Base-by-base conservation (phyloP, 345 rosid genomes). In the Aurinia saxatilis region DNA sequence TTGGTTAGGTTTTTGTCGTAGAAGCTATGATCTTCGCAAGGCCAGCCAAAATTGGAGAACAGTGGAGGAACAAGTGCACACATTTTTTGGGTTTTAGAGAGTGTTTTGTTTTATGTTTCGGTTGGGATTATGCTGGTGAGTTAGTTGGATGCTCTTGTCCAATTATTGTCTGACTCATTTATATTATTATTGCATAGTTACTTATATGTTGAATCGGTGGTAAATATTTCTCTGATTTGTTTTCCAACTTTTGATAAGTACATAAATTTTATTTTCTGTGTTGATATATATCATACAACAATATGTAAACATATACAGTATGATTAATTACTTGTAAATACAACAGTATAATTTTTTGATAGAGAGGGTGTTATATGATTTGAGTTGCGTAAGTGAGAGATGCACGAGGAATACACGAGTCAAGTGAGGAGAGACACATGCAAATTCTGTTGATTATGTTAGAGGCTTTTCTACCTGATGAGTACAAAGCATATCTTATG, bases 21-120 rank as follows among this genome's bases (percentile, higher is more conserved):
- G 30, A 54, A 65, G 30, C 47, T 27, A 27, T 37, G 40, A 33
- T 66, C 71, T 53, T 46, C 63, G 21, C 9, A 38, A 34, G 69
- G 58, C 75, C 75, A 63, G 13, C 60, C 55, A n/a, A 49, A 57
- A 34, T 23, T 23, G 16, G 65, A 40, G 50, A 49, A 57, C 7
- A 48, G 7, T 39, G 69, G 59, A 70, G 75, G 65, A 52, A 63
- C 65, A 49, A 71, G 53, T 50, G 70, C 70, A 63, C 60, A 63
- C 75, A 71, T 63, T 11, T 57, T 63, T 57, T 64, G 16, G 7
- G 34, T 21, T 40, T 31, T 10, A 52, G 61, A 61, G 1, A 44
- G 50, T 31, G 5, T 30, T 2, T 44, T 0, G 25, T 6, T 17
- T 21, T 66, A 41, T 54, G 10, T 35, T 63, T 70, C 10, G 69